phyloP scores from a whole-genome alignment of 2,329 filamentous ascomycete species.

The Alternaria sp. region DNA sequence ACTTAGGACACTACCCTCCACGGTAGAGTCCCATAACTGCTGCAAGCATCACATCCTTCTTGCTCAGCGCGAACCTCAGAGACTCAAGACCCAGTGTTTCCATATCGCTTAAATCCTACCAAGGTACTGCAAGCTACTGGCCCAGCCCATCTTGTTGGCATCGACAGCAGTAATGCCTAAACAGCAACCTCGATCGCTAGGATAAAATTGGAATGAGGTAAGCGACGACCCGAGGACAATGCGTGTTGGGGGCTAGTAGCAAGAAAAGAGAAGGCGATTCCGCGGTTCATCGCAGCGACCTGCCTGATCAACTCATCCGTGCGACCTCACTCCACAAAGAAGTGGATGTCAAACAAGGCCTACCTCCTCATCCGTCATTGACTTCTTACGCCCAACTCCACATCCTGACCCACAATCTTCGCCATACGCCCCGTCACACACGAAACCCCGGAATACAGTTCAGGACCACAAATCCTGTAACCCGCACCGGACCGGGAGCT shows the following conservation, averaged over 20 bases:
- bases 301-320: background rate
- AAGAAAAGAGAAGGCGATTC: background rate
- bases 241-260: background rate
- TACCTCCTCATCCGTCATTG: background rate
- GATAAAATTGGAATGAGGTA: background rate
- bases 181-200: background rate
- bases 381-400: background rate
- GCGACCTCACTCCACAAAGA: rapidly evolving
- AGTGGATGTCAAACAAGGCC: background rate
- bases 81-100: background rate
- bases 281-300: too few relatives aligned
- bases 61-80: background rate
- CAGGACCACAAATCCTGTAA: rapidly evolving
- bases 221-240: background rate
- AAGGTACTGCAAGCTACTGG: background rate
- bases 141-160: background rate
- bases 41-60: background rate
- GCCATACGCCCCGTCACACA: background rate
- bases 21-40: too few relatives aligned
- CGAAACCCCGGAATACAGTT: background rate
- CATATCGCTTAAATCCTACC: background rate
- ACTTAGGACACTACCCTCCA: background rate
- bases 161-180: background rate
- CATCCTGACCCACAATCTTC: background rate
- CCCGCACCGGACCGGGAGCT: background rate